Evolutionary conservation across 192 early-diverging fungal species (phyloP), one percentile per base, ranked within the genome.

Genomic region (Coemansia guatemalensis): DNA sequence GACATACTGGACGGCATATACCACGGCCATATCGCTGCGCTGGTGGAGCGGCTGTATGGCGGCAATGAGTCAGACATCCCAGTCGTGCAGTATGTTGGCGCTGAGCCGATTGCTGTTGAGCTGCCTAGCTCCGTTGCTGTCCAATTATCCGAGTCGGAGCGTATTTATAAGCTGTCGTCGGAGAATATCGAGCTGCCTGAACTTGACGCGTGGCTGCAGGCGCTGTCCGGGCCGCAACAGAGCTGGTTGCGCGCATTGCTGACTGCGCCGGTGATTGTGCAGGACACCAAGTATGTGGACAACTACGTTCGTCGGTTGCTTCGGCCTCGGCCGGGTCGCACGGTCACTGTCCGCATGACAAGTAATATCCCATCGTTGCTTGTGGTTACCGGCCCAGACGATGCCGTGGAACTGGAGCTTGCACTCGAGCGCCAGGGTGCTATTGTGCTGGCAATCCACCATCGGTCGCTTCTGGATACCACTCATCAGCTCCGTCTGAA

Each of bases 221-320:
- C 69, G 47, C 72, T 97, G 24, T 86, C 90, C 50, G 92, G 93
- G 6, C 66, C 80, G 1, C 62, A 81, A 0, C 84, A 83, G 56
- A 87, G 85, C 51, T 98, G 95, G 95, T 73, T 95, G 56, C 90
- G 86, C 12, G 93, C 94, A 2, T 69, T 95, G 20, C 68, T 96
- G 51, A 89, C 87, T 0, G 72, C 88, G 4, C 73, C 87, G 3
- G 75, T 84, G 24, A 84, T 95, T 51, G 87, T 93, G 14, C 91
- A 93, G 62, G 89, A 83, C 23, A 68, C 82, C 60, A 73, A 70
- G 48, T 84, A 84, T 60, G 65, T 71, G 44, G 72, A 84, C 57
- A 92, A 92, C 73, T 75, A 81, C 27, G 67, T 88, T 4, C 71
- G 66, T 6, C 84, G 82, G 8, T 72, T 87, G 57, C 74, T 90